phyloP scores from a whole-genome alignment of 352 stramenopile genomes.

The Globisporangium abappressorium region DNA sequence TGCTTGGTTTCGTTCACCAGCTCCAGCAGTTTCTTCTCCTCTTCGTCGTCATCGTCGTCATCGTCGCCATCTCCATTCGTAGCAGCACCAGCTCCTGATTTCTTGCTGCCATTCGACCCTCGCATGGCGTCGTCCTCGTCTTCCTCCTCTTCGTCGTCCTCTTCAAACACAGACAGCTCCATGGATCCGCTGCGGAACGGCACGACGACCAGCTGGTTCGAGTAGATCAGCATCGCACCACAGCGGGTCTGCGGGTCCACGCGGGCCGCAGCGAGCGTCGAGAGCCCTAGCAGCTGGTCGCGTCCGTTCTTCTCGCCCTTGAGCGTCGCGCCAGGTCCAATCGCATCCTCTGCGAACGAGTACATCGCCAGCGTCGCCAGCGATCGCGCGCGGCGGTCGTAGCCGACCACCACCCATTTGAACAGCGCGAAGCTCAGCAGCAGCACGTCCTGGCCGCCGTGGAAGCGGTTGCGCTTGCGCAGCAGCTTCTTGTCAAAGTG shows the following conservation, averaged over 20 bases:
- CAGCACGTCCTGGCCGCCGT: slow-evolving; percentile 69
- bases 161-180: slow-evolving; percentile 76
- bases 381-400: slow-evolving; percentile 42
- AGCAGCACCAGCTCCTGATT: slow-evolving; percentile 2
- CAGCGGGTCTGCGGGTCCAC: slow-evolving; percentile 79
- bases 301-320: slow-evolving; percentile 78
- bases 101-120: slow-evolving; percentile 4
- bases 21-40: slow-evolving; percentile 72
- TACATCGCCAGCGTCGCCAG: slow-evolving; percentile 78
- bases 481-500: slow-evolving; percentile 60
- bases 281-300: slow-evolving; percentile 70
- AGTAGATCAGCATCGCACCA: slow-evolving; percentile 80
- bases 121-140: slow-evolving; percentile 35
- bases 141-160: slow-evolving; percentile 72
- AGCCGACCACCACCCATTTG: slow-evolving; percentile 84
- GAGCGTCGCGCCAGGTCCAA: slow-evolving; percentile 74
- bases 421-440: slow-evolving; percentile 70
- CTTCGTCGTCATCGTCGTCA: slow-evolving; percentile 79
- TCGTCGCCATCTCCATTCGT: slow-evolving; percentile 24
- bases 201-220: slow-evolving; percentile 78
- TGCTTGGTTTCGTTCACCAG: slow-evolving; percentile 75
- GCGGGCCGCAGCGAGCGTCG: slow-evolving; percentile 40
- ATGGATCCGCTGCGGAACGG: slow-evolving; percentile 78
- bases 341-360: slow-evolving; percentile 76
- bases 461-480: slow-evolving; percentile 70